Percentiles rank a stretch among this genome's conserved stretches.
phyloP scores from a whole-genome alignment of 2,329 filamentous ascomycete genomes.

The Talaromyces sp. region DNA sequence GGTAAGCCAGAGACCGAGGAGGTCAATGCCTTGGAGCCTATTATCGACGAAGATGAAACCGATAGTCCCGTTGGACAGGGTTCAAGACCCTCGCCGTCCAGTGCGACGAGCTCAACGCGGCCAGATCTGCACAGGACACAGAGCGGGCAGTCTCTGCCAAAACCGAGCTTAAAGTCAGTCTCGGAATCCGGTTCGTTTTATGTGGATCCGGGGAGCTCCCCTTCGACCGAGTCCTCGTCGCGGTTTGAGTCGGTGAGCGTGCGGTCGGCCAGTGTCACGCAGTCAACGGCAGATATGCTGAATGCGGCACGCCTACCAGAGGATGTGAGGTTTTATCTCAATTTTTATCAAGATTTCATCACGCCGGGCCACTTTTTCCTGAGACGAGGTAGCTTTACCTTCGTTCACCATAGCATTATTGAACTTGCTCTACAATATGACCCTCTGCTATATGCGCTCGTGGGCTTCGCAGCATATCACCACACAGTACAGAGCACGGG shows the following conservation, averaged over 20 bases:
- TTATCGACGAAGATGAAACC: conserved; percentile 49
- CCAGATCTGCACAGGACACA: conserved; percentile 29
- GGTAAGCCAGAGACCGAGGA: conserved; percentile 50
- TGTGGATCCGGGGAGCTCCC: conserved; percentile 54
- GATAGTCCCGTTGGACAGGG: conserved; percentile 26
- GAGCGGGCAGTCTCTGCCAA: conserved; percentile 34
- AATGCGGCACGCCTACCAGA: conserved; percentile 47
- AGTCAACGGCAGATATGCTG: conserved; percentile 30
- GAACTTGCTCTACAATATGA: conserved; percentile 75
- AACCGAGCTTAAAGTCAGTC: conserved; percentile 30
- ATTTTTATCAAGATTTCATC: conserved; percentile 76
- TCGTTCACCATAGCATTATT: conserved; percentile 72
- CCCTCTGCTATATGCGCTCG: conserved; percentile 80
- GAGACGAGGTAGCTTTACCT: conserved; percentile 69
- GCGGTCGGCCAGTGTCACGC: conserved; percentile 35
- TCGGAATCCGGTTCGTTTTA: conserved; percentile 42
- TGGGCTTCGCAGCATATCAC: conserved; percentile 88
- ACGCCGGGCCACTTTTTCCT: conserved; percentile 82
- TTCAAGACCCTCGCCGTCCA: conserved; percentile 26
- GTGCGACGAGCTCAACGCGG: conserved; percentile 23
- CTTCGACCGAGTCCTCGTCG: conserved; percentile 52
- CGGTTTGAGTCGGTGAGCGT: conserved; percentile 40
- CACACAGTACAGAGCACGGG: conserved; percentile 70
- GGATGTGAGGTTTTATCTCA: conserved; percentile 76
- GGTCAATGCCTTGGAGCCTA: conserved; percentile 42